Conservation (phyloP, 441 rosid species). For the Melastoma candidum region DNA sequence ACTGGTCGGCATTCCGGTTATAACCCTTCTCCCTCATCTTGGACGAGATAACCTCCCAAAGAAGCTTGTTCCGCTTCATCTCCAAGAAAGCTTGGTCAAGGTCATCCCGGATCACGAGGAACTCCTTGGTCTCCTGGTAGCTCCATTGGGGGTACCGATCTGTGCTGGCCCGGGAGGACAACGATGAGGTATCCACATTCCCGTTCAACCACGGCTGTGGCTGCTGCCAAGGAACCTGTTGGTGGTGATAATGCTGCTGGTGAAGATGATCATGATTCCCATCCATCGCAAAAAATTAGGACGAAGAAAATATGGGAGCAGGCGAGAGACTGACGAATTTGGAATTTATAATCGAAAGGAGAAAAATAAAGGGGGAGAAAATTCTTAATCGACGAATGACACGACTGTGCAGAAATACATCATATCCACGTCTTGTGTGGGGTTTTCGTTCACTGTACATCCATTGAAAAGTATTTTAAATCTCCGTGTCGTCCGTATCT, state of each 20-base stretch:
- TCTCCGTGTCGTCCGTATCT: too few relatives aligned
- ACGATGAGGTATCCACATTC: not conserved
- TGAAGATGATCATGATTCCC: constrained; percentile 16
- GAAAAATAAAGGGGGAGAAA: too few relatives aligned
- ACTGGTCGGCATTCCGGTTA: constrained; percentile 90
- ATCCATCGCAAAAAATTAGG: constrained; percentile 13
- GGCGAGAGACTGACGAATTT: too few relatives aligned
- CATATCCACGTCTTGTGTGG: too few relatives aligned
- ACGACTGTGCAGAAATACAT: too few relatives aligned
- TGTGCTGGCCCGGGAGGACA: constrained; percentile 19
- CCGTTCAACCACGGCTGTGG: constrained; percentile 31
- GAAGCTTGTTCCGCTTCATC: constrained; percentile 78
- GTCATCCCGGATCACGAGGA: constrained; percentile 65
- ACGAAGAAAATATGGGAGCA: too few relatives aligned
- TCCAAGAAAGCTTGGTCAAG: constrained; percentile 86
- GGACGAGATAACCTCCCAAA: constrained; percentile 74
- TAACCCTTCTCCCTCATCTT: constrained; percentile 73
- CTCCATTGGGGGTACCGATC: constrained; percentile 99
- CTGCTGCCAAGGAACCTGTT: constrained; percentile 26
- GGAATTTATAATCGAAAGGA: too few relatives aligned
- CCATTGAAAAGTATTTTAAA: too few relatives aligned
- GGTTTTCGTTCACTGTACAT: too few relatives aligned
- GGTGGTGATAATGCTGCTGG: constrained; percentile 21
- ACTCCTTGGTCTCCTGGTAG: constrained; percentile 73
- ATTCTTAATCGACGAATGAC: too few relatives aligned